Evolutionary conservation across 192 early-diverging fungal genomes (phyloP).

Genomic region (Physocladia obscura): DNA sequence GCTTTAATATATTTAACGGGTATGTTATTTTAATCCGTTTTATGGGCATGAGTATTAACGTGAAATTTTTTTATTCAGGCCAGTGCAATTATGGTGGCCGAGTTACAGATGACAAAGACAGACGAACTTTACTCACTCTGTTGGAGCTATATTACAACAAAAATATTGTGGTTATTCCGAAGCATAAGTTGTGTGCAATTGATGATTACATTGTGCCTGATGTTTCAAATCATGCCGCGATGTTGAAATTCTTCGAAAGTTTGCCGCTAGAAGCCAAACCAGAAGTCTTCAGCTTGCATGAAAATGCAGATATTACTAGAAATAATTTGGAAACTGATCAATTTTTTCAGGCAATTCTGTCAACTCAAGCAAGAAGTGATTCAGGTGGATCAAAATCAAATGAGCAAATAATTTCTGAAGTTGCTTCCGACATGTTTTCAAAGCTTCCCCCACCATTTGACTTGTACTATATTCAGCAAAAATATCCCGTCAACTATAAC

Average conservation of each 20-base stretch:
- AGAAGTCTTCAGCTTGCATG: conserved; percentile 61
- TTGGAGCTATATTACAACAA: conserved; percentile 53
- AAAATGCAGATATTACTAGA: conserved; percentile 63
- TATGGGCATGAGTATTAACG: too few species aligned
- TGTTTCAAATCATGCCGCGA: conserved; percentile 38
- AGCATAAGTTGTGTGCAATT: conserved; percentile 47
- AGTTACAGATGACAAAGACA: conserved; percentile 64
- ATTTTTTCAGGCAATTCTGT: conserved; percentile 56
- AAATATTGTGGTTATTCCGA: conserved; percentile 35
- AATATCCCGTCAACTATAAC: conserved; percentile 59
- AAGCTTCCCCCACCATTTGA: conserved; percentile 54
- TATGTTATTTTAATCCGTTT: conserved; percentile 25
- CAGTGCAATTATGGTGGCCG: conserved; percentile 65
- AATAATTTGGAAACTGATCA: conserved; percentile 61
- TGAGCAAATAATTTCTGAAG: conserved; percentile 56
- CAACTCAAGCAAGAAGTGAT: conserved; percentile 48
- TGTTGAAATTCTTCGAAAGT: conserved; percentile 52
- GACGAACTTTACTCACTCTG: conserved; percentile 49
- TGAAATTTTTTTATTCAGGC: conserved; percentile 32
- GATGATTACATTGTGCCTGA: conserved; percentile 51
- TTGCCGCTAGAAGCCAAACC: conserved; percentile 58
- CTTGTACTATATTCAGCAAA: conserved; percentile 37
- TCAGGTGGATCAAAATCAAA: conserved; percentile 47
- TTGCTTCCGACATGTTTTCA: conserved; percentile 55
- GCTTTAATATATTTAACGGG: conserved; percentile 59